Evolutionary conservation across 1,284 basidiomycete species (phyloP).

Genomic region (Puccinia triticina): DNA sequence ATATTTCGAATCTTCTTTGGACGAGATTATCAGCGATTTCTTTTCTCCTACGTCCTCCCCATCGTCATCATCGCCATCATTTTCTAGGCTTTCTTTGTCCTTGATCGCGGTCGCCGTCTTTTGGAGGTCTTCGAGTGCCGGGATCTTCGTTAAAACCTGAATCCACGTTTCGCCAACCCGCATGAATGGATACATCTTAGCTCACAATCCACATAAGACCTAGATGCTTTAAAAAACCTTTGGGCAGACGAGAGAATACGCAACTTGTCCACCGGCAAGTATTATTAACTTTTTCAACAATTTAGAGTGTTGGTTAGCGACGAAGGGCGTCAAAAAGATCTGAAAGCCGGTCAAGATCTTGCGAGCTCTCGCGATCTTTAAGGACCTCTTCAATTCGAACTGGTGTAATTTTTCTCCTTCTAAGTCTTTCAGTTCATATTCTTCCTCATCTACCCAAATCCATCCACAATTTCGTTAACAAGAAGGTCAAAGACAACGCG

Average conservation of each 20-base stretch:
- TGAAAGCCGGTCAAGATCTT: constrained; percentile 22
- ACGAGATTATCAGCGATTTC: not conserved
- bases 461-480: not conserved
- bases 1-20: constrained; percentile 5
- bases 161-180: not conserved
- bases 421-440: constrained; percentile 19
- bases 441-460: constrained; percentile 26
- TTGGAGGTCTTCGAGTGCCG: constrained; percentile 1
- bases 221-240: not conserved
- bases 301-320: constrained; percentile 14
- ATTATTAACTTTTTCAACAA: constrained; percentile 27
- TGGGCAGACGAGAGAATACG: not conserved
- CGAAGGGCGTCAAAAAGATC: constrained; percentile 21
- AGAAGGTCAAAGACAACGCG: too few species aligned
- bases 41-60: too few species aligned
- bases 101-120: not conserved
- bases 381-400: constrained; percentile 23
- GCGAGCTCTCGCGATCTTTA: not conserved
- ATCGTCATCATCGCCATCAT: not conserved
- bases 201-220: not conserved
- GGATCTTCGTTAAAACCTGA: constrained; percentile 7
- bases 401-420: constrained; percentile 27
- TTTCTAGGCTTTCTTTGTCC: not conserved
- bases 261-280: constrained; percentile 43
- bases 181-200: not conserved